Percentiles rank a stretch among this genome's conserved stretches.
Evolutionary conservation across 169 alveolate genomes (phyloP).

Genomic region (Cryptosporidium viatorum): DNA sequence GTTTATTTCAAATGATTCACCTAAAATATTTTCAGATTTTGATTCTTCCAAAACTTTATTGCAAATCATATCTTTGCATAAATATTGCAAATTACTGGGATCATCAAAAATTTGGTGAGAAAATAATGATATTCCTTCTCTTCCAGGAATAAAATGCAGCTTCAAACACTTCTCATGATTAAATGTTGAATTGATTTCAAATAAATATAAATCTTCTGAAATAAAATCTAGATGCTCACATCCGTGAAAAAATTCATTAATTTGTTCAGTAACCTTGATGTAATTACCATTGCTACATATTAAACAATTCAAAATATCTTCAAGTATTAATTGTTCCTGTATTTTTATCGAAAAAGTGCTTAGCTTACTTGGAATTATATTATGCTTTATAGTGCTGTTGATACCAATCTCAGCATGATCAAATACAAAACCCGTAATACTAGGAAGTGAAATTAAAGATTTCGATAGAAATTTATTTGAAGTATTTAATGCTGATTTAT

Average conservation of each 20-base stretch:
- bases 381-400: neutral
- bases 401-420: slow-evolving; percentile 17
- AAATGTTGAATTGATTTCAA: neutral
- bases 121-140: slow-evolving; percentile 30
- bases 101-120: slow-evolving; percentile 20
- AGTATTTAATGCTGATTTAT: neutral
- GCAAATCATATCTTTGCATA: no score
- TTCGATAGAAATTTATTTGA: neutral
- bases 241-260: neutral
- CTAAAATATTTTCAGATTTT: neutral
- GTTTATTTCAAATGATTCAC: neutral
- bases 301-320: slow-evolving; percentile 51
- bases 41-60: neutral
- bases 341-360: slow-evolving; percentile 16
- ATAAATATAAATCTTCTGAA: neutral
- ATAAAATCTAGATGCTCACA: neutral
- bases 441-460: neutral
- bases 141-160: neutral
- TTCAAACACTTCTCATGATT: neutral
- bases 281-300: slow-evolving; percentile 32
- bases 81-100: slow-evolving; percentile 6
- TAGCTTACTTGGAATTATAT: neutral
- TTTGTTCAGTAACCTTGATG: slow-evolving; percentile 29
- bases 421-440: slow-evolving; percentile 43
- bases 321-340: slow-evolving; percentile 63